Conservation (phyloP, 257 asterid genomes). For the Fraxinus americana region DNA sequence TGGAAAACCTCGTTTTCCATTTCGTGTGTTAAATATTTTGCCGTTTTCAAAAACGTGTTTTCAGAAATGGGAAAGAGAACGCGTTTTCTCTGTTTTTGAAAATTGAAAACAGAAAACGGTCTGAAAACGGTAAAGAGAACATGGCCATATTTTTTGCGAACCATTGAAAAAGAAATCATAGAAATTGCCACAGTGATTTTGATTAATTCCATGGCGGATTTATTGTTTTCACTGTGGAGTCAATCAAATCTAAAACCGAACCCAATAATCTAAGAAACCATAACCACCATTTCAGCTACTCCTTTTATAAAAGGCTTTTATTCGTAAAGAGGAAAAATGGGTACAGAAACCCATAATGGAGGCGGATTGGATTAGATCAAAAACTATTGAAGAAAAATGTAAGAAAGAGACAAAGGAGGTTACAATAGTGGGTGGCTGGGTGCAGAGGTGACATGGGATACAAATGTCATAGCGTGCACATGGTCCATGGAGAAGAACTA, state of each 20-base stretch:
- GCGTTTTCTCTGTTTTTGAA: no score
- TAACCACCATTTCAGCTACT: neutral
- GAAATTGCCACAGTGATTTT: no score
- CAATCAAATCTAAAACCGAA: neutral
- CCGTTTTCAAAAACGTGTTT: no score
- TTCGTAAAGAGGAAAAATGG: neutral
- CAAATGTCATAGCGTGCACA: constrained; percentile 17
- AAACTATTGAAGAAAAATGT: neutral
- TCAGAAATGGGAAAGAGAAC: no score
- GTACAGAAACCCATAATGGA: constrained; percentile 2
- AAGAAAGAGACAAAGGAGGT: constrained; percentile 42
- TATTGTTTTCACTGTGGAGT: neutral
- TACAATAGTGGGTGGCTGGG: neutral
- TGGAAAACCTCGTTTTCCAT: no score
- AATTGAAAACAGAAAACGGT: no score
- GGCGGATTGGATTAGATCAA: neutral
- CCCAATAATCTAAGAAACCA: neutral
- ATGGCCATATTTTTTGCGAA: no score
- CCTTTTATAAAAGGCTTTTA: neutral
- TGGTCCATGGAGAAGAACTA: constrained; percentile 39
- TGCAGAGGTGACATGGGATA: neutral
- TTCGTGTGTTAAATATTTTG: no score
- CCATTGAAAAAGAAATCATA: no score
- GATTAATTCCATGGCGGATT: neutral
- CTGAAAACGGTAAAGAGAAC: no score